Conservation (phyloP, 1,139 yeast species). For the Yamadazyma epiphylla region DNA sequence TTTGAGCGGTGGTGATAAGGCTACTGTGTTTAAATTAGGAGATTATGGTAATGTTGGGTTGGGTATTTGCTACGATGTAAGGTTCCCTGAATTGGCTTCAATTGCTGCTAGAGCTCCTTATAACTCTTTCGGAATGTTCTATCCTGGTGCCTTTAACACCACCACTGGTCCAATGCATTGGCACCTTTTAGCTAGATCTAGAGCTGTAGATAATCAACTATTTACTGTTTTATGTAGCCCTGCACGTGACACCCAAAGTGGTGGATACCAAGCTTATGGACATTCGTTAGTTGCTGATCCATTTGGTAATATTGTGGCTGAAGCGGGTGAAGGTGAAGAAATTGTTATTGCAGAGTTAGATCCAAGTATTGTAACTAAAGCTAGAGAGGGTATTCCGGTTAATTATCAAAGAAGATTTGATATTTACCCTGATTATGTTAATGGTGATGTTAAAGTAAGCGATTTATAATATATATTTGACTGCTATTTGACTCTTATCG, state of each 20-base stretch:
- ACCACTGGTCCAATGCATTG: conserved; percentile 95
- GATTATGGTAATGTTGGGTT: conserved; percentile 78
- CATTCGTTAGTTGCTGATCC: conserved; percentile 90
- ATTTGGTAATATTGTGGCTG: conserved; percentile 70
- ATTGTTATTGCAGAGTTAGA: conserved; percentile 78
- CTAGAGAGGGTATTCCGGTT: conserved; percentile 75
- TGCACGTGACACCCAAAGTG: conserved; percentile 64
- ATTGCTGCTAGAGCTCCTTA: conserved; percentile 67
- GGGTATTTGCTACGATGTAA: conserved; percentile 88
- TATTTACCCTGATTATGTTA: conserved; percentile 67
- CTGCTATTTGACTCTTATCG: no score
- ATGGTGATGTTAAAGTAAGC: conserved; percentile 37
- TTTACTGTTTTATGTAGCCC: conserved; percentile 84
- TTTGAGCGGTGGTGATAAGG: conserved; percentile 72
- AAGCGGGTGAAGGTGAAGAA: conserved; percentile 84
- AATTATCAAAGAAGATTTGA: conserved; percentile 76
- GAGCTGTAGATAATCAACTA: conserved; percentile 88
- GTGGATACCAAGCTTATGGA: conserved; percentile 87
- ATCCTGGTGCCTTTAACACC: conserved; percentile 95
- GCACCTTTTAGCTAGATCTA: conserved; percentile 78
- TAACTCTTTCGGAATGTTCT: conserved; percentile 82
- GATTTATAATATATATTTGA: no score
- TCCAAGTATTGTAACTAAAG: conserved; percentile 54
- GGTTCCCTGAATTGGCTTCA: conserved; percentile 88
- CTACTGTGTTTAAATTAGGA: conserved; percentile 69